Conservation (phyloP, 306 rosid species). For the Vachellia collinsii region DNA sequence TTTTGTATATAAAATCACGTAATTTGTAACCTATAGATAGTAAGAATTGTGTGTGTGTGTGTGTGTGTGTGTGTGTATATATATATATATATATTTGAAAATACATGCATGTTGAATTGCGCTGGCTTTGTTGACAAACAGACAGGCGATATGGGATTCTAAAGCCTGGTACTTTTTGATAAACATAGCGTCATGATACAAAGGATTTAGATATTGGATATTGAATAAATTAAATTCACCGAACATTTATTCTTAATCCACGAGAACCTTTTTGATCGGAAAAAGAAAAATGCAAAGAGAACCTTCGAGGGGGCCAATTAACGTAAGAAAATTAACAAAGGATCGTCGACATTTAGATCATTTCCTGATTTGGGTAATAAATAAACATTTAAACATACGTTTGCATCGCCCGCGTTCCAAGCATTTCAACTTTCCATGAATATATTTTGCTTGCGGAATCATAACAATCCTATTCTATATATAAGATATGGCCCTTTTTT, state of each 20-base stretch:
- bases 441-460: constrained; percentile 9
- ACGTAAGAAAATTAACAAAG: constrained; percentile 14
- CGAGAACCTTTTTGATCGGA: too few relatives aligned
- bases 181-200: constrained; percentile 11
- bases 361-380: constrained; percentile 13
- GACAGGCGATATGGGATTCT: constrained; percentile 45
- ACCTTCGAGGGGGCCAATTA: constrained; percentile 12
- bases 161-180: constrained; percentile 31
- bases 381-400: constrained; percentile 3
- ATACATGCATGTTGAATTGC: background rate
- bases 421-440: background rate
- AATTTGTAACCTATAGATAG: background rate
- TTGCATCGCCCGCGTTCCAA: background rate
- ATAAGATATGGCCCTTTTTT: background rate
- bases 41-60: background rate
- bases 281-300: background rate
- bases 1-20: background rate
- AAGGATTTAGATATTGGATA: background rate
- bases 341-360: background rate
- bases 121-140: constrained; percentile 41
- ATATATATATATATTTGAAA: too few relatives aligned
- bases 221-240: background rate
- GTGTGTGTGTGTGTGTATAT: background rate
- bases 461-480: background rate
- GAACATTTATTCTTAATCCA: too few relatives aligned